phyloP scores from a whole-genome alignment of 768 basidiomycete genomes.

The Phylloporus sp. region DNA sequence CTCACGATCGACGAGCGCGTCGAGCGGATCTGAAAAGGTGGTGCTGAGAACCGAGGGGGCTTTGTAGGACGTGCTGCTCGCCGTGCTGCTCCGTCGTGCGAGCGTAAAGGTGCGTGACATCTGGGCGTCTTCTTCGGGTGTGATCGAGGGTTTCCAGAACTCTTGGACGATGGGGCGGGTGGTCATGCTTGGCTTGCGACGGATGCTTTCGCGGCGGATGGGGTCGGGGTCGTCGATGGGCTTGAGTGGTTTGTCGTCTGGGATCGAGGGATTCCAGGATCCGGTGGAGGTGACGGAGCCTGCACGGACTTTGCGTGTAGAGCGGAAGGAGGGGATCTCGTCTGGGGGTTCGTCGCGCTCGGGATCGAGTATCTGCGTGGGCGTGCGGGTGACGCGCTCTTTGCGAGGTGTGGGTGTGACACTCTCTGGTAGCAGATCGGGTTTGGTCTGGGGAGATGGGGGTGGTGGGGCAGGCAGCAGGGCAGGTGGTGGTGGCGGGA shows the following conservation, averaged over 20 bases:
- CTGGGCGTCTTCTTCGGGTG: conserved; percentile 42
- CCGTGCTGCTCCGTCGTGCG: conserved; percentile 44
- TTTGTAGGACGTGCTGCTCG: conserved; percentile 46
- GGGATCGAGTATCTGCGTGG: conserved; percentile 17
- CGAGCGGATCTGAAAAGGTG: conserved; percentile 30
- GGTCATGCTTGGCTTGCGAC: conserved; percentile 33
- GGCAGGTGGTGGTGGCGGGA: background rate
- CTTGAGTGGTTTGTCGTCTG: conserved; percentile 22
- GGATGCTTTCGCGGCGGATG: conserved; percentile 26
- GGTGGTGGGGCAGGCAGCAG: no score
- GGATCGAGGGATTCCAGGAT: conserved; percentile 27
- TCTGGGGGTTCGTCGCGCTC: conserved; percentile 29
- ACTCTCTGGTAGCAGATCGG: conserved; percentile 8
- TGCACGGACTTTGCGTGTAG: conserved; percentile 20
- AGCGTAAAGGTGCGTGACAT: conserved; percentile 40
- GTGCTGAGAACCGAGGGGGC: conserved; percentile 39
- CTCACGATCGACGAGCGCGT: conserved; percentile 24
- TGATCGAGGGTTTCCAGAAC: conserved; percentile 48
- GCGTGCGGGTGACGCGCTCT: conserved; percentile 17
- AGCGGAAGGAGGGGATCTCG: conserved; percentile 13
- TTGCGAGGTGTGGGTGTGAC: conserved; percentile 10
- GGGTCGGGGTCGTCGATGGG: conserved; percentile 24
- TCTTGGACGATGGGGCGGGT: conserved; percentile 37
- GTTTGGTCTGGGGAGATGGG: background rate
- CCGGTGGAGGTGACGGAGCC: conserved; percentile 25